Evolutionary conservation across 805 yeast species (phyloP), one percentile per base, ranked within the genome.

Genomic region (Metschnikowia lunata): DNA sequence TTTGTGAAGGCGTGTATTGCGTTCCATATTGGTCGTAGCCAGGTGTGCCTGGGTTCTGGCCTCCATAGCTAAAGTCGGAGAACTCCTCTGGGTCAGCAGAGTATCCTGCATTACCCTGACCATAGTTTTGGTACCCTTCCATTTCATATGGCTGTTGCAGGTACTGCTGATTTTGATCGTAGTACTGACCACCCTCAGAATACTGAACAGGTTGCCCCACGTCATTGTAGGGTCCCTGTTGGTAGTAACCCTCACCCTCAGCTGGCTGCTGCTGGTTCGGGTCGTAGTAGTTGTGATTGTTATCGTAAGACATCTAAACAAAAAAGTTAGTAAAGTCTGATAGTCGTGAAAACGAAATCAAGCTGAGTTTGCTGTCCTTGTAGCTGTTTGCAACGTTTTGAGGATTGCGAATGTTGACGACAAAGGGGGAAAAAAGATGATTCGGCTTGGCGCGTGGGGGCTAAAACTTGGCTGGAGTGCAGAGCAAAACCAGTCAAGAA

Each of bases 1-100:
- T 80, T 64, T 86, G 93, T 6, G 96, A 87, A 26, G 95, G 90
- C 37, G 93, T 83, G 62, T 83, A 82, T 56, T 82, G 87, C 31
- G 85, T 78, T 33, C 82, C 82, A 52, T 79, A 79, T 55, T 77
- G 79, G 60, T 81, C 86, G 58, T 81, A 82, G 33, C 82, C 81
- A 8, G 86, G 82, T 44, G 84, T 78, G 40, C 87, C 88, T 43
- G 63, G 36, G 72, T 71, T 47, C 43, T 59, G 58, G 34, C 62
- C 64, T 48, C 87, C 87, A 55, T 80, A 79, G 46, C 80, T 72
- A 56, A 82, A 82, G 59, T 82, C 88, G 23, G 84, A 78, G 46
- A 82, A 82, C 46, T 82, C 83, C 59, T 81, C 86, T 8, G 78
- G 79, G 52, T 76, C 80, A 43, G 70, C 73, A 45, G 61, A 63